Conservation (phyloP, 352 stramenopile species). For the Phytophthora rubi region DNA sequence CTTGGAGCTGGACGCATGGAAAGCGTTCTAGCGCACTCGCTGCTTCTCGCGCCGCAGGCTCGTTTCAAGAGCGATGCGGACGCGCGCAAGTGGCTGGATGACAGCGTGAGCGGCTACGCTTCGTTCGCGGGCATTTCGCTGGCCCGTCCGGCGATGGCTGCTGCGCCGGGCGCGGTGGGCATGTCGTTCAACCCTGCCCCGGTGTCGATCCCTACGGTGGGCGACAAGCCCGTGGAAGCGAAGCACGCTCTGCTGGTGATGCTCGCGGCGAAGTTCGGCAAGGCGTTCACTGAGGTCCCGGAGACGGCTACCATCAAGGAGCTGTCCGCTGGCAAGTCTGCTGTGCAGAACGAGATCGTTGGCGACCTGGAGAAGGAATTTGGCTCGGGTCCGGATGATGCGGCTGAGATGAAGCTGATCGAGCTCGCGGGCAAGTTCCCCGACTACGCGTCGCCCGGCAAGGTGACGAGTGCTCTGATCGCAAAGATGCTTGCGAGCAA, state of each 20-base stretch:
- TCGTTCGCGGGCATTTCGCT: conserved; percentile 79
- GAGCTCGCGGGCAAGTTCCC: conserved; percentile 77
- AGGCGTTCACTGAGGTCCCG: conserved; percentile 68
- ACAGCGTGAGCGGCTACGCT: conserved; percentile 69
- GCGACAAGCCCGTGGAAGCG: conserved; percentile 68
- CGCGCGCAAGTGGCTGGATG: conserved; percentile 84
- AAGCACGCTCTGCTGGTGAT: conserved; percentile 83
- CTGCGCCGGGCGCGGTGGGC: conserved; percentile 37
- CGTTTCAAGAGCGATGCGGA: conserved; percentile 79
- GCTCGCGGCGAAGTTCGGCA: conserved; percentile 79
- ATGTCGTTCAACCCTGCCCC: conserved; percentile 50
- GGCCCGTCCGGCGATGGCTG: conserved; percentile 29
- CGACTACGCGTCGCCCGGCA: conserved; percentile 74
- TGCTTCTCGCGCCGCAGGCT: conserved; percentile 60
- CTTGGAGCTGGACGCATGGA: conserved; percentile 77
- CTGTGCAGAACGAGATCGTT: conserved; percentile 90
- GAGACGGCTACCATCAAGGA: conserved; percentile 81
- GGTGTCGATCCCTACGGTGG: conserved; percentile 60
- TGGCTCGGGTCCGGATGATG: conserved; percentile 74
- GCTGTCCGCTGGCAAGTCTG: conserved; percentile 79
- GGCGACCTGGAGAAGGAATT: conserved; percentile 90
- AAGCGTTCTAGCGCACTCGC: conserved; percentile 75
- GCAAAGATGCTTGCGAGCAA: conserved; percentile 82
- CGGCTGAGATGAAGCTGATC: conserved; percentile 74
- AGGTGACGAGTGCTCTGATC: conserved; percentile 76